Evolutionary conservation across 179 eudicot genomes (phyloP), one percentile per base, ranked within the genome.

Genomic region (Amaranthus tricolor): DNA sequence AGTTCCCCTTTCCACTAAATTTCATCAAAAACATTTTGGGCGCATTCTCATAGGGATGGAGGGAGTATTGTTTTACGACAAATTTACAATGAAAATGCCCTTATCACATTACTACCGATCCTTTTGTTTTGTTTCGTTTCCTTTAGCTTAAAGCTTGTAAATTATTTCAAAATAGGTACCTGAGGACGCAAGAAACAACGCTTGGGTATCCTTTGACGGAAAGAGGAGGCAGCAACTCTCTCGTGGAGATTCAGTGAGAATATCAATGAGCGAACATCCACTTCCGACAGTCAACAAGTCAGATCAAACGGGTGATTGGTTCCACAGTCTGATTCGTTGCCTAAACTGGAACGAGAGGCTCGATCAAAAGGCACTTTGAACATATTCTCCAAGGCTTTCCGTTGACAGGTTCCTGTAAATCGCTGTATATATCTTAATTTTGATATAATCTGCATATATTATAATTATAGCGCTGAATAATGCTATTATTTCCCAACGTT

Each of bases 271-370:
- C 74, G 83, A 91, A 76, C 98, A 95, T 84, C 98, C 99, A 43
- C 87, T 95, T 54, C 98, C 99, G 0, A 95, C 99, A 1, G 94
- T 95, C 54, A 93, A 95, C 86, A 95, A 95, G 73, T 79, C 80
- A 60, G 99, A 95, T 79, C 99, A 95, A 82, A 95, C 99, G 0
- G 94, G 97, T 45, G 99, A 95, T 77, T 95, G 99, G 99, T 95
- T 95, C 83, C 93, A 78, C 74, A 95, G 99, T 87, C 84, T 95
- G 82, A 85, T 95, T 62, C 92, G 98, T 21, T 95, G 99, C 79
- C 89, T 95, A 56, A 95, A 93, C 83, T 95, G 99, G 99, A 95
- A 95, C 21, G 99, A 95, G 81, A 84, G 99, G 76, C 79, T 88
- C 53, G 99, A 95, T 77, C 98, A 95, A 86, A 95, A 89, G 82